Evolutionary conservation across 164 flowering plant species (phyloP), one percentile per base, ranked within the genome.

Genomic region (Annona squamosa): DNA sequence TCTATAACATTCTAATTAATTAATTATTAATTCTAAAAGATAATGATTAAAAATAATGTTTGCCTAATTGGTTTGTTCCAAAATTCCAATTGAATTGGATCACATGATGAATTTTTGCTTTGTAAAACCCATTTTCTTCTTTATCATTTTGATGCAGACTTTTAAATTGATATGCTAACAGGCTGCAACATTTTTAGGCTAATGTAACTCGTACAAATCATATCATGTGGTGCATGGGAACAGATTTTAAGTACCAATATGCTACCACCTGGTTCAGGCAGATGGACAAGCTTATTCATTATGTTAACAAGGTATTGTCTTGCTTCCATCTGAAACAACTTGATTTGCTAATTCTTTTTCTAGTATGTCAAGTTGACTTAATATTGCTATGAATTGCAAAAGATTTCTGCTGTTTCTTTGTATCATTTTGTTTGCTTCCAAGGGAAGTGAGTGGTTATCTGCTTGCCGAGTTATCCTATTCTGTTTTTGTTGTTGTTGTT

Each of bases 151-250:
- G 37, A 46, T 68, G 57, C 18, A 68, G 16, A 4, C 4, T 68
- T 45, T 37, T 9, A 65, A 37, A 46, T 37, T 46, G 19, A 46
- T 46, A 16, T 68, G 48, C 70, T 66, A 68, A 45, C 56, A 68
- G n/a, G 43, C 48, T 17, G 47, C 65, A 67, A 65, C 67, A 16
- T 74, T 80, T 56, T 62, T 91, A 93, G 99, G 97, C 97, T 46
- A 93, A 95, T 72, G 83, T 93, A 62, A 95, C 99, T 67, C 85
- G 98, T 56, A 87, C 97, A 77, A 89, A 95, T 81, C 99, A 95
- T 81, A 83, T 93, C 59, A 93, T 95, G 99, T 95, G 90, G 90
- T 93, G 98, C 41, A 93, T 93, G 99, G 99, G 99, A 77, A 88
- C 94, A 68, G 98, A 95, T 80, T 95, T 93, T 76, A 87, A 87